Evolutionary conservation across 148 eudicot species (phyloP).

Genomic region (Selenicereus undatus): DNA sequence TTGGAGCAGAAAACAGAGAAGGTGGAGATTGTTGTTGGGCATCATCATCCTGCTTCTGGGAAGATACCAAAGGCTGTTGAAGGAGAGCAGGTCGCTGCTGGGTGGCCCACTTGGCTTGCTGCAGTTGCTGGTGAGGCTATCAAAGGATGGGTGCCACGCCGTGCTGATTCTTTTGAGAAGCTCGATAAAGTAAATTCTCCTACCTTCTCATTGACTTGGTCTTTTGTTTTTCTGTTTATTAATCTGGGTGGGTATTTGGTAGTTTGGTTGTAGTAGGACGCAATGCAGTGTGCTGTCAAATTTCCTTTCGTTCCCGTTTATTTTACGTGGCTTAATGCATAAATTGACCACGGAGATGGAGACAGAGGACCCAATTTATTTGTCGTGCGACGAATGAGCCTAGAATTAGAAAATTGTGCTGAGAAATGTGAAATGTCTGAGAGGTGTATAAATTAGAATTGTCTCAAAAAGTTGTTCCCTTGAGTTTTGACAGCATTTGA

Average conservation of each 20-base stretch:
- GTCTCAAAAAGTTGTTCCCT: too few species aligned
- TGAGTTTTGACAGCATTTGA: too few species aligned
- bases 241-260: background rate
- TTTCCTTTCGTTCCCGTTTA: background rate
- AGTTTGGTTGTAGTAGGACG: background rate
- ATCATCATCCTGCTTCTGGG: conserved; percentile 40
- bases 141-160: conserved; percentile 76
- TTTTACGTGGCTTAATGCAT: conserved; percentile 3
- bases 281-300: conserved; percentile 1
- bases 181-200: conserved; percentile 56
- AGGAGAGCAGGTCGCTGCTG: conserved; percentile 79
- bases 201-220: background rate
- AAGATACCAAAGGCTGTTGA: conserved; percentile 46
- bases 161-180: conserved; percentile 86
- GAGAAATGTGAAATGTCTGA: background rate
- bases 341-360: background rate
- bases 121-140: conserved; percentile 86
- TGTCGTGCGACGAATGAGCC: background rate
- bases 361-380: background rate
- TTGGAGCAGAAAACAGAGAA: conserved; percentile 51
- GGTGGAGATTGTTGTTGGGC: conserved; percentile 28
- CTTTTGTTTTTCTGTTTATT: background rate
- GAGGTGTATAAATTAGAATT: too few species aligned
- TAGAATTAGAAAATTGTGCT: background rate
- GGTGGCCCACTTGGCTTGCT: conserved; percentile 87